Evolutionary conservation across 2,329 filamentous ascomycete genomes (phyloP), one percentile per base, ranked within the genome.

Genomic region (Pestalotiopsis sp.): DNA sequence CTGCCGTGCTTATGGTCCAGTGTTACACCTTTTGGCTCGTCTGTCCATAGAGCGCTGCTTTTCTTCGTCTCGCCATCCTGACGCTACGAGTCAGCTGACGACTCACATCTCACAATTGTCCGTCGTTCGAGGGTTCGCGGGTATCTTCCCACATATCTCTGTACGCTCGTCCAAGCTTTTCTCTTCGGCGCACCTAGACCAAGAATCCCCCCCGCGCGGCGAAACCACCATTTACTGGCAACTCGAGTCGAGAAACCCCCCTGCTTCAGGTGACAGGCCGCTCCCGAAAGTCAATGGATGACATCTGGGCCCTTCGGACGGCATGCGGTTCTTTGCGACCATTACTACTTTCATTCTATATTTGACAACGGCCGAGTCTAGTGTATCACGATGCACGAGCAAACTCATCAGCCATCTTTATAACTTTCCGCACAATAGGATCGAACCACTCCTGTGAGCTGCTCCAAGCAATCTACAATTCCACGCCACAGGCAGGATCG

Each of bases 1-100:
- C 60, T 63, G 60, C 39, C 60, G 60, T 63, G 60, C 24, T 63
- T 30, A 52, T 24, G 40, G 60, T 14, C 60, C 26, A 38, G 58
- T 10, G 56, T 39, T 40, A 60, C 58, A 60, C 13, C 60, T 44
- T 14, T 17, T 24, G 60, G n/a, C 30, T 11, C 58, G 30, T 61
- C n/a, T 38, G 26, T 13, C 26, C 56, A 17, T 11, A 11, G 58
- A 61, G 30, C 26, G 10, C 58, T 61, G 24, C n/a, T 35, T 35
- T n/a, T 63, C n/a, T 5, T 35, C 38, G 30, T 30, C 30, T 30
- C 30, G 30, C 30, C 30, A 38, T 44, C 20, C 14, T 63, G 24
- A n/a, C n/a, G 11, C 11, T 20, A 22, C 35, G 17, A 24, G 38
- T 63, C 60, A 63, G 60, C 60, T 63, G 60, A 63, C 39, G 20